phyloP scores from a whole-genome alignment of 2,329 filamentous ascomycete species.

The Colletotrichum orchidophilum region DNA sequence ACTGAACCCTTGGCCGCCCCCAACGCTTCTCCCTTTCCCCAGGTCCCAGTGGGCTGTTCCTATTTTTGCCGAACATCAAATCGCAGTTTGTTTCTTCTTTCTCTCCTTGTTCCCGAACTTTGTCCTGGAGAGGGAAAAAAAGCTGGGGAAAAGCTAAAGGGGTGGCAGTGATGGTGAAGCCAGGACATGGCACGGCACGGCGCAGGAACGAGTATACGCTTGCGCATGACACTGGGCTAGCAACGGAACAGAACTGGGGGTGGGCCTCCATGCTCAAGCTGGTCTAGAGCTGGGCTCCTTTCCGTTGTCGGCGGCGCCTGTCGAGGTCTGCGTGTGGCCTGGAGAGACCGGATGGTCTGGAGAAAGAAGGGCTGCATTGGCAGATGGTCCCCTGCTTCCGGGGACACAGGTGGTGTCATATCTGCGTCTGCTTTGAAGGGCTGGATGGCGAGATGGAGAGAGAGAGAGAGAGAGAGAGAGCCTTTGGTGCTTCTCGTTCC shows the following conservation, averaged over 20 bases:
- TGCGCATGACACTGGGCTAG: slow-evolving; percentile 14
- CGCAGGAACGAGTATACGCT: neutral
- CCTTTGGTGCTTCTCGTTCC: too few relatives aligned
- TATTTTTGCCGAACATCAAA: slow-evolving; percentile 26
- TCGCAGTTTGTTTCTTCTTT: neutral
- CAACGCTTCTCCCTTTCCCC: slow-evolving; percentile 8
- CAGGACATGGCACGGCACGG: too few relatives aligned
- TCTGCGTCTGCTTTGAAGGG: slow-evolving; percentile 21
- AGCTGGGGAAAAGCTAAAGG: slow-evolving; percentile 24
- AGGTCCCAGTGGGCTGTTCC: slow-evolving; percentile 2
- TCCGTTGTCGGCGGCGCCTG: neutral
- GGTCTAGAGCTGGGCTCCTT: slow-evolving; percentile 22
- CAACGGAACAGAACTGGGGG: neutral
- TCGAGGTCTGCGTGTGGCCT: neutral
- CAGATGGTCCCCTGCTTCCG: slow-evolving; percentile 12
- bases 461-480: too few relatives aligned
- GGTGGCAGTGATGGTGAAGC: neutral
- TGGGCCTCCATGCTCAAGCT: neutral
- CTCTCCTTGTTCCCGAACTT: neutral
- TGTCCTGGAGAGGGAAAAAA: neutral
- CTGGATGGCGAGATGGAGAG: neutral
- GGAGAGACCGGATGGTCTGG: slow-evolving; percentile 13
- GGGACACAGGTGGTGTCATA: slow-evolving; percentile 21
- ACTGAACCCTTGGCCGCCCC: neutral
- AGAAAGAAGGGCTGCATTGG: slow-evolving; percentile 9